Percentiles rank a stretch among this genome's conserved stretches.
These are phyloP conservation scores for Didymella pomorum DNA, from an alignment of 2,329 filamentous ascomycete species.

Conservation along the genomic window DNA sequence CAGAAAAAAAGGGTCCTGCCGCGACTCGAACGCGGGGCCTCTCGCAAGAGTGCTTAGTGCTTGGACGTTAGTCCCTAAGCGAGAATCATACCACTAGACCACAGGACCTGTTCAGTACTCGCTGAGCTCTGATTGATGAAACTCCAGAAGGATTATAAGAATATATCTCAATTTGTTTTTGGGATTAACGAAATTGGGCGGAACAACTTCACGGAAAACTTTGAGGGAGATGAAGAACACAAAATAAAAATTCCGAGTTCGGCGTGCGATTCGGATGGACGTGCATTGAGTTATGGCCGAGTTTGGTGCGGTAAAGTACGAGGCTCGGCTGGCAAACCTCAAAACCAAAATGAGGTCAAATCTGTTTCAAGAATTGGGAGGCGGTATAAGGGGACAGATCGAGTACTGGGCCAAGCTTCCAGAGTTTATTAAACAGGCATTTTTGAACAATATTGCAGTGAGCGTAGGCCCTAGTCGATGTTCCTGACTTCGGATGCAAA, in stretches of 20 bases:
- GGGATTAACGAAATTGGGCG: background rate
- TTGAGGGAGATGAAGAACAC: background rate
- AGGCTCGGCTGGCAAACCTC: background rate
- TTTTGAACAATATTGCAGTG: background rate
- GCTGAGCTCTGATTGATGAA: too few relatives aligned
- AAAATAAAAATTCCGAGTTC: background rate
- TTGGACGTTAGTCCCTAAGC: constrained; percentile 64
- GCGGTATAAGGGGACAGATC: background rate
- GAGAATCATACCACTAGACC: constrained; percentile 56
- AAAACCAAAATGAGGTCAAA: background rate
- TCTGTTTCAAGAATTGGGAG: background rate
- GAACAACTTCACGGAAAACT: too few relatives aligned
- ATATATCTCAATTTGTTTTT: too few relatives aligned
- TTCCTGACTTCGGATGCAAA: background rate
- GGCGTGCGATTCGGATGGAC: background rate
- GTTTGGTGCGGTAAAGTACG: background rate
- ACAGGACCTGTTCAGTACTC: too few relatives aligned
- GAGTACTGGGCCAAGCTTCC: background rate
- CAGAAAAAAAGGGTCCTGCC: constrained; percentile 39
- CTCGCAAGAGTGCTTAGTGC: constrained; percentile 40
- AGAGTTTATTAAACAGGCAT: background rate
- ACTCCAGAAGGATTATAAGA: background rate
- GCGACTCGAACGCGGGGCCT: constrained; percentile 50
- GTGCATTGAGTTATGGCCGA: background rate
- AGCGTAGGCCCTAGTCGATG: background rate